These are phyloP conservation scores for Globisporangium perplexum DNA, from an alignment of 352 stramenopile genomes.

Conservation along the genomic window DNA sequence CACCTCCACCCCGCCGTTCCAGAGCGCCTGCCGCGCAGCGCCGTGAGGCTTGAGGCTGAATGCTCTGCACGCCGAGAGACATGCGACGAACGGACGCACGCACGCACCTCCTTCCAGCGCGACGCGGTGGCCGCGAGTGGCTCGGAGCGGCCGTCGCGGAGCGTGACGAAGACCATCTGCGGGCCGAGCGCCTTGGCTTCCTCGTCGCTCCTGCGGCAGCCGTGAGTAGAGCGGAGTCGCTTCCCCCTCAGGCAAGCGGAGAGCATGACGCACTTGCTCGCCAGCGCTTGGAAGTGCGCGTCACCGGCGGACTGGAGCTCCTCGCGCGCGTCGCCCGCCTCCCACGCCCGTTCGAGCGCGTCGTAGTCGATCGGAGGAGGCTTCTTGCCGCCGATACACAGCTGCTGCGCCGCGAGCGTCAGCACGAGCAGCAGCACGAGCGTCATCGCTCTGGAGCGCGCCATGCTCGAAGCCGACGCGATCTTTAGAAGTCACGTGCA, in stretches of 20 bases:
- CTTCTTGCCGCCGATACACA: background rate
- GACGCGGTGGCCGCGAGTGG: slow-evolving; percentile 36
- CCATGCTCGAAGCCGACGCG: too few relatives aligned
- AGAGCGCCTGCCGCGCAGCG: slow-evolving; percentile 43
- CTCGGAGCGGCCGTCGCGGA: slow-evolving; percentile 21
- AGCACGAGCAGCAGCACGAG: slow-evolving; percentile 2
- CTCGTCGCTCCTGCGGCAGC: slow-evolving; percentile 18
- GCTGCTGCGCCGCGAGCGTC: background rate
- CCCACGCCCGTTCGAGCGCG: slow-evolving; percentile 61
- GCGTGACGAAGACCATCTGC: slow-evolving; percentile 79
- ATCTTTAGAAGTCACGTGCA: too few relatives aligned
- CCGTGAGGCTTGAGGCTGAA: too few relatives aligned
- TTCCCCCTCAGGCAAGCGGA: too few relatives aligned
- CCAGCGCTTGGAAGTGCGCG: slow-evolving; percentile 43
- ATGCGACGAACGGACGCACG: too few relatives aligned
- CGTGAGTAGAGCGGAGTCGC: too few relatives aligned
- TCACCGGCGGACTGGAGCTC: slow-evolving; percentile 45
- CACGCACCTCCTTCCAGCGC: slow-evolving; percentile 67
- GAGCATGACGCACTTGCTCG: slow-evolving; percentile 19
- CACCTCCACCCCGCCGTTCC: slow-evolving; percentile 61
- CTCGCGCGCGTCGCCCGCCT: slow-evolving; percentile 32
- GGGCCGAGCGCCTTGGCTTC: slow-evolving; percentile 51
- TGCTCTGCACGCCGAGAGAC: too few relatives aligned
- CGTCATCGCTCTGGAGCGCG: too few relatives aligned
- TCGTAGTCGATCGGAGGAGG: slow-evolving; percentile 48